Conservation (phyloP, 768 basidiomycete genomes). For the Holtermannia corniformis region DNA sequence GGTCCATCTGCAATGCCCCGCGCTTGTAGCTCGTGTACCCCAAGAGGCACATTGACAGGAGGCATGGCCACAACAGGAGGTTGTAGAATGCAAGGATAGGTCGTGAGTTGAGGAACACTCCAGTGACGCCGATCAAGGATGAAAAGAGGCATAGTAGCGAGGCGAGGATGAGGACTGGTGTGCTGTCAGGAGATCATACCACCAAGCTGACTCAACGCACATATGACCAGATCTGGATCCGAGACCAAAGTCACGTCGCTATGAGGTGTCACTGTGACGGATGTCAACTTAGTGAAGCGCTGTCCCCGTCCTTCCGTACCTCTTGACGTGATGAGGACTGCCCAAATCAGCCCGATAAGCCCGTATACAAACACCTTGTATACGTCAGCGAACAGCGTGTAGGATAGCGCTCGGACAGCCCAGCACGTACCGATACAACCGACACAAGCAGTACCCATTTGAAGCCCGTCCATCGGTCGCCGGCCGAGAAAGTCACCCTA, state of each 20-base stretch:
- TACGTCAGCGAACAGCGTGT: neutral
- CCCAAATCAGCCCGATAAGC: constrained; percentile 47
- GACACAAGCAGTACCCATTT: constrained; percentile 58
- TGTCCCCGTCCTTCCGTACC: constrained; percentile 12
- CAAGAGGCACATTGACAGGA: constrained; percentile 52
- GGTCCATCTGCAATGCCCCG: constrained; percentile 52
- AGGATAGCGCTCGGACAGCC: neutral
- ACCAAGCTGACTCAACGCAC: constrained; percentile 19
- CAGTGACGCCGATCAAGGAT: constrained; percentile 53
- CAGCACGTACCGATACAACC: constrained; percentile 45
- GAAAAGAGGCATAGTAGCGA: constrained; percentile 53
- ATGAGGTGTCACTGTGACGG: constrained; percentile 49
- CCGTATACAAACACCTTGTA: constrained; percentile 49
- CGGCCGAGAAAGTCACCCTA: neutral
- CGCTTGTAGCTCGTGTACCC: constrained; percentile 61
- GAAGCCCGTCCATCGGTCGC: constrained; percentile 51
- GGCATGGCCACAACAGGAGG: constrained; percentile 57
- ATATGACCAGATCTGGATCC: constrained; percentile 44
- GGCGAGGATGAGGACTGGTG: constrained; percentile 52
- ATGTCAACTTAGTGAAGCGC: constrained; percentile 2
- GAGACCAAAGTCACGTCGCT: constrained; percentile 58
- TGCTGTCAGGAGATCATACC: constrained; percentile 43
- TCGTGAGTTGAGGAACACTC: constrained; percentile 57
- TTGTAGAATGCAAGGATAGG: constrained; percentile 60
- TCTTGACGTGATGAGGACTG: constrained; percentile 52